Percentiles rank a stretch among this genome's conserved stretches.
These are phyloP conservation scores for Rosa lucieae DNA, from an alignment of 306 rosid genomes.

Conservation along the genomic window DNA sequence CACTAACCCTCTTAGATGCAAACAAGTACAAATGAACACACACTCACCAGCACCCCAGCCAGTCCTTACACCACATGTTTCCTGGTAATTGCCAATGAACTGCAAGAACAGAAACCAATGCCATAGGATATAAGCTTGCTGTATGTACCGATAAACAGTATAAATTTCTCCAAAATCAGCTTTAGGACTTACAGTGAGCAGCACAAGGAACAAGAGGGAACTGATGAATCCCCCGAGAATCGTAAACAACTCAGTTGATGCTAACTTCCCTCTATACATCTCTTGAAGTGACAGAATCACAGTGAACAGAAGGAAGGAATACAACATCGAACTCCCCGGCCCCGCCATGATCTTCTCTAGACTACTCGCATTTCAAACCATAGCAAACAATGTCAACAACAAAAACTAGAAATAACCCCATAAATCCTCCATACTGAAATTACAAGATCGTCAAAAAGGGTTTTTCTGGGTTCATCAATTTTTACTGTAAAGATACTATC, in stretches of 20 bases:
- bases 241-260: constrained; percentile 82
- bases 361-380: constrained; percentile 23
- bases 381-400: constrained; percentile 16
- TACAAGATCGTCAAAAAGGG: background rate
- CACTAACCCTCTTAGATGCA: background rate
- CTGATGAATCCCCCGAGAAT: constrained; percentile 92
- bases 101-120: constrained; percentile 44
- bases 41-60: constrained; percentile 98
- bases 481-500: background rate
- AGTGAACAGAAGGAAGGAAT: constrained; percentile 79
- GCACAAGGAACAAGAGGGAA: constrained; percentile 82
- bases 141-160: background rate
- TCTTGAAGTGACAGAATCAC: constrained; percentile 95
- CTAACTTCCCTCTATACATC: constrained; percentile 85
- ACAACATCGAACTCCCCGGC: constrained; percentile 83
- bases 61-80: constrained; percentile 62
- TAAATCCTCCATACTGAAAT: background rate
- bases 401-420: background rate
- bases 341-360: constrained; percentile 87
- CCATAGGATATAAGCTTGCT: constrained; percentile 13
- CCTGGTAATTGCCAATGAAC: constrained; percentile 96
- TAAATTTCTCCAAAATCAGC: background rate
- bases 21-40: background rate
- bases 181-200: constrained; percentile 69
- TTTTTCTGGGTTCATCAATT: background rate